These are phyloP conservation scores for Mycena galopus DNA, from an alignment of 768 basidiomycete genomes.

Conservation along the genomic window DNA sequence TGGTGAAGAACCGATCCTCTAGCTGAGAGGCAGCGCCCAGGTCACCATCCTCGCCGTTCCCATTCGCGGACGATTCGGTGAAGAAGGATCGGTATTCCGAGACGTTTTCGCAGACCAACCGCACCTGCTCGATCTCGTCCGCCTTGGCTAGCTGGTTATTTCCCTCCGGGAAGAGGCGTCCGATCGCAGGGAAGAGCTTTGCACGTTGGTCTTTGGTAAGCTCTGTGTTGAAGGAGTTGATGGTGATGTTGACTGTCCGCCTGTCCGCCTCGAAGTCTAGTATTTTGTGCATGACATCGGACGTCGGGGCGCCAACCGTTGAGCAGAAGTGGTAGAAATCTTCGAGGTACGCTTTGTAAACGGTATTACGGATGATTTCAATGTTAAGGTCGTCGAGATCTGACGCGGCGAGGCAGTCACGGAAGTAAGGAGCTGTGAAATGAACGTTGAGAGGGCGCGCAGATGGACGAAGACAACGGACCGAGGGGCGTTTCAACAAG, in stretches of 20 bases:
- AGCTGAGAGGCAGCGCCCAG: slow-evolving; percentile 72
- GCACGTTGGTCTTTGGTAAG: slow-evolving; percentile 96
- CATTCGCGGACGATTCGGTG: slow-evolving; percentile 60
- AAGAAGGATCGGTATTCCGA: slow-evolving; percentile 95
- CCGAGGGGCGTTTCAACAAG: slow-evolving; percentile 98
- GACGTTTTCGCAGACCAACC: slow-evolving; percentile 87
- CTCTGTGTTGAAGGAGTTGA: slow-evolving; percentile 98
- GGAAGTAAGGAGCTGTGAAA: slow-evolving; percentile 90
- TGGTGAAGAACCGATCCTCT: slow-evolving; percentile 95
- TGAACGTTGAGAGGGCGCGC: neutral
- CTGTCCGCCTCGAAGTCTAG: slow-evolving; percentile 97
- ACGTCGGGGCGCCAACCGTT: slow-evolving; percentile 86
- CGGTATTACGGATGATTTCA: slow-evolving; percentile 98
- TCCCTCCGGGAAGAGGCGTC: slow-evolving; percentile 94
- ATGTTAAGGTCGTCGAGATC: slow-evolving; percentile 99
- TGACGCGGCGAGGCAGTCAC: slow-evolving; percentile 92
- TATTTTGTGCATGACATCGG: slow-evolving; percentile 92
- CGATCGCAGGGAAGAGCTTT: slow-evolving; percentile 93
- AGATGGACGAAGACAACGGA: slow-evolving; percentile 52
- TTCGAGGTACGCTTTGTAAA: slow-evolving; percentile 98
- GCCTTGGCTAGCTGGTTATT: slow-evolving; percentile 95
- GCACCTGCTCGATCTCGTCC: slow-evolving; percentile 95
- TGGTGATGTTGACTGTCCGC: slow-evolving; percentile 97
- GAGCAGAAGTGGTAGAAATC: slow-evolving; percentile 92
- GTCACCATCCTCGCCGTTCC: slow-evolving; percentile 52